phyloP scores from a whole-genome alignment of 1,139 yeast genomes.

The Candida labiduridarum region DNA sequence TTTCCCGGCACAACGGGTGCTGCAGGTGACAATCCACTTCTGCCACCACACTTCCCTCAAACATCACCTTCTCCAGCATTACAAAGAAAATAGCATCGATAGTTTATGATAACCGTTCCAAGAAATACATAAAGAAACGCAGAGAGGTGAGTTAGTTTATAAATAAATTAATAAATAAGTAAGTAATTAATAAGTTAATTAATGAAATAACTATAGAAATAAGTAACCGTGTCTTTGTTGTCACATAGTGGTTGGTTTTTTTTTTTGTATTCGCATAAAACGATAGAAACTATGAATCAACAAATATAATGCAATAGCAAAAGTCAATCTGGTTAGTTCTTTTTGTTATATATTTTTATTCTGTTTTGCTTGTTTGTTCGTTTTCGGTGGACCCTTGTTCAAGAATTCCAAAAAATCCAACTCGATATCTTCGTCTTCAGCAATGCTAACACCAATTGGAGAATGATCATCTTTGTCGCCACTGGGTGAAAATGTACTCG shows the following conservation, averaged over 20 bases:
- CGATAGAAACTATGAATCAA: background rate
- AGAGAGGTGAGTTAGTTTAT: background rate
- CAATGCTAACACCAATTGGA: background rate
- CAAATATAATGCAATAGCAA: background rate
- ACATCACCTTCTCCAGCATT: too few species aligned
- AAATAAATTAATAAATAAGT: background rate
- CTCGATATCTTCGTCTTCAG: constrained; percentile 29
- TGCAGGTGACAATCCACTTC: background rate
- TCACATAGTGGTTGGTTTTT: background rate
- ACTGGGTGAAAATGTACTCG: constrained; percentile 1
- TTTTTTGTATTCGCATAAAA: background rate
- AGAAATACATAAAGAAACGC: too few species aligned
- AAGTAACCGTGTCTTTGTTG: background rate
- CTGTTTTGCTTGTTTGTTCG: background rate
- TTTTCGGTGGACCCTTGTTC: constrained; percentile 38
- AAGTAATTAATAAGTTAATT: background rate
- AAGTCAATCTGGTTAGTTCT: background rate
- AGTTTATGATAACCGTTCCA: too few species aligned
- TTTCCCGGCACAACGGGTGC: background rate
- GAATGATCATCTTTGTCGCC: background rate
- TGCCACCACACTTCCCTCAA: background rate
- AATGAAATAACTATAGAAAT: too few species aligned
- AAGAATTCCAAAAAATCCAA: constrained; percentile 54
- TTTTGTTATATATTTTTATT: background rate
- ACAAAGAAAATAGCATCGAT: too few species aligned